A percentile compares a stretch with the other conserved stretches of the same genome.
These are phyloP conservation scores for Plasmodium vivax DNA, from an alignment of 169 alveolate species.

Conservation along the genomic window DNA sequence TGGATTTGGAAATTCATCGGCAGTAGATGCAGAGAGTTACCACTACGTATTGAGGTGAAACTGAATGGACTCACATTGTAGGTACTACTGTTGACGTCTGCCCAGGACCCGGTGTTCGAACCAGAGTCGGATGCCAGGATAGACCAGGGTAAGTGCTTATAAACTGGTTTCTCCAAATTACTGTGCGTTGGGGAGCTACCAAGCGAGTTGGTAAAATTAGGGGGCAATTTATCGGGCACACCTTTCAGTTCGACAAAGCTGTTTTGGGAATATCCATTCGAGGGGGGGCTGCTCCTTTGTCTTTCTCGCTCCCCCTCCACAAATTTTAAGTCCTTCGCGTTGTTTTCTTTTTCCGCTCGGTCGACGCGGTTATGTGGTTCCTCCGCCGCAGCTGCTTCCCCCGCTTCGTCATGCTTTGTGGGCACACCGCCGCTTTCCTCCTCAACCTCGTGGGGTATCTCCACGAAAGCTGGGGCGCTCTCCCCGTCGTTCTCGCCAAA, in stretches of 20 bases:
- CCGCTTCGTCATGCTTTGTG: background rate
- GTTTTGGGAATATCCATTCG: background rate
- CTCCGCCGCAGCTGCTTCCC: no score
- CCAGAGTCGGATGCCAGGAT: background rate
- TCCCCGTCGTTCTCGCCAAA: background rate
- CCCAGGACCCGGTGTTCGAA: background rate
- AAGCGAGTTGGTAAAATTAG: background rate
- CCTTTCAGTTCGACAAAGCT: background rate
- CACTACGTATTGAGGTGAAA: background rate
- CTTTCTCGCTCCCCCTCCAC: background rate
- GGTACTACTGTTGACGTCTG: background rate
- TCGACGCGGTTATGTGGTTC: background rate
- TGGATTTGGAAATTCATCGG: slow-evolving; percentile 37
- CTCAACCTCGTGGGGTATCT: background rate
- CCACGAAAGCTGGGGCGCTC: background rate
- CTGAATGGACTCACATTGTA: background rate
- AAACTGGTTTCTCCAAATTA: background rate
- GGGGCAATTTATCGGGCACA: background rate
- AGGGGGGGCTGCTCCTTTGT: background rate
- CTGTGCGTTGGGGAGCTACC: background rate
- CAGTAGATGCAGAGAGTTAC: background rate
- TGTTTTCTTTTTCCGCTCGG: background rate
- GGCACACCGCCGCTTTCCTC: background rate
- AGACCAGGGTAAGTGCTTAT: background rate
- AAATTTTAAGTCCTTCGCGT: background rate